phyloP scores from a whole-genome alignment of 73 alveolate genomes.

The Paramecium sexaurelia region DNA sequence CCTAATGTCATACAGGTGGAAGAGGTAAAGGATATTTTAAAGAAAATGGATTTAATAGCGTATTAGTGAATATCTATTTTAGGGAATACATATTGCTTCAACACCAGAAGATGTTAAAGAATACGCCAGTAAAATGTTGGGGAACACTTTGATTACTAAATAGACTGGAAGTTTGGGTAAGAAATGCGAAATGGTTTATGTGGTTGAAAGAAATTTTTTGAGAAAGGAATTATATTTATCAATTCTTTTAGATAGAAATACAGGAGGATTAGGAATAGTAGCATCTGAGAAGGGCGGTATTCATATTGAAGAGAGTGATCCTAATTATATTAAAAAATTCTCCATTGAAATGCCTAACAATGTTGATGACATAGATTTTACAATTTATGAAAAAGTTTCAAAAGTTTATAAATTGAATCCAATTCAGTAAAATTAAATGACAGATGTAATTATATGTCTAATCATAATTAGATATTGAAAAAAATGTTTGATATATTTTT shows the following conservation, averaged over 20 bases:
- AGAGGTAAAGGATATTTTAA: conserved; percentile 82
- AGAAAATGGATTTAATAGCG: conserved; percentile 78
- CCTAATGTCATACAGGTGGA: conserved; percentile 83
- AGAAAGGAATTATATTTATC: conserved; percentile 71
- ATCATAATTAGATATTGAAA: conserved; percentile 51
- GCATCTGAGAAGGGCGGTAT: conserved; percentile 82
- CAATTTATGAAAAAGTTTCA: not conserved
- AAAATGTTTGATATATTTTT: conserved; percentile 75
- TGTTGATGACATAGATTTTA: not conserved
- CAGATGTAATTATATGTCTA: not conserved
- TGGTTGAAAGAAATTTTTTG: conserved; percentile 70
- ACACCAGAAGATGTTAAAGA: conserved; percentile 77
- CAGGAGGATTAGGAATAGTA: conserved; percentile 77
- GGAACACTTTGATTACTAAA: conserved; percentile 81
- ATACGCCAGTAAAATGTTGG: conserved; percentile 75
- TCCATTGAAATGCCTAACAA: conserved; percentile 52
- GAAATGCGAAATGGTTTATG: conserved; percentile 76
- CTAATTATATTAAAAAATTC: conserved; percentile 72
- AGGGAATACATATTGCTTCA: conserved; percentile 74
- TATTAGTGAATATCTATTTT: not conserved
- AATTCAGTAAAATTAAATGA: not conserved
- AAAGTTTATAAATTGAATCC: not conserved
- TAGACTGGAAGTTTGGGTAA: conserved; percentile 89
- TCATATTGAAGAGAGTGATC: conserved; percentile 83
- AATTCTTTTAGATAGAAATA: conserved; percentile 70